Conservation (phyloP, 2,329 filamentous ascomycete species). For the Penicillium sp. region DNA sequence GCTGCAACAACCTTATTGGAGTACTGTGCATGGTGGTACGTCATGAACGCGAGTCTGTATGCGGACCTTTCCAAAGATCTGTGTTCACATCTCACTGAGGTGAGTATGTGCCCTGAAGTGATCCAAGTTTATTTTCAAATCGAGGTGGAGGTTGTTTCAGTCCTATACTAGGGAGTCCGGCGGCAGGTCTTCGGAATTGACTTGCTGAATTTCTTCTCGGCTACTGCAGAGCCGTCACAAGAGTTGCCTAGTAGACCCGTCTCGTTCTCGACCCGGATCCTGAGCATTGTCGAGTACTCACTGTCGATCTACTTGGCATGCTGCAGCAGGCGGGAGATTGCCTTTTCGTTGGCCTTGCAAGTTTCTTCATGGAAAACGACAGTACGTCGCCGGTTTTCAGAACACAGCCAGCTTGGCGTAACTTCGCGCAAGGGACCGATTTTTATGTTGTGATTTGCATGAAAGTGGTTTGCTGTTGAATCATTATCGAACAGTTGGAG, state of each 20-base stretch:
- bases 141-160: conserved; percentile 17
- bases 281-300: conserved; percentile 51
- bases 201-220: conserved; percentile 43
- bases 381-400: conserved; percentile 34
- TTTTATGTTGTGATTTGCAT: too few species aligned
- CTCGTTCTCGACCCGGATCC: conserved; percentile 61
- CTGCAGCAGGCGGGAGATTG: conserved; percentile 39
- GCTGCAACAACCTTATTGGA: conserved; percentile 42
- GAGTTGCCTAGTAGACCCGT: conserved; percentile 54
- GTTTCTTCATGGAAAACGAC: conserved; percentile 39
- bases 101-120: conserved; percentile 22
- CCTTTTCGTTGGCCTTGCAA: conserved; percentile 39
- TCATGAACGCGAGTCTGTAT: conserved; percentile 51
- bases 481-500: too few species aligned
- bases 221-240: conserved; percentile 46
- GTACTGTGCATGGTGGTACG: conserved; percentile 45
- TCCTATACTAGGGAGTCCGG: conserved; percentile 27
- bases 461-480: too few species aligned
- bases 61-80: conserved; percentile 38
- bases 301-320: conserved; percentile 47
- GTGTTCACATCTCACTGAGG: conserved; percentile 35
- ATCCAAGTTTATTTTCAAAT: conserved; percentile 27
- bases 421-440: too few species aligned
- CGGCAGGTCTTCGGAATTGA: conserved; percentile 38
- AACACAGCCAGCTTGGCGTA: conserved; percentile 24